Conservation (phyloP, 345 rosid species). For the Populus nigra region DNA sequence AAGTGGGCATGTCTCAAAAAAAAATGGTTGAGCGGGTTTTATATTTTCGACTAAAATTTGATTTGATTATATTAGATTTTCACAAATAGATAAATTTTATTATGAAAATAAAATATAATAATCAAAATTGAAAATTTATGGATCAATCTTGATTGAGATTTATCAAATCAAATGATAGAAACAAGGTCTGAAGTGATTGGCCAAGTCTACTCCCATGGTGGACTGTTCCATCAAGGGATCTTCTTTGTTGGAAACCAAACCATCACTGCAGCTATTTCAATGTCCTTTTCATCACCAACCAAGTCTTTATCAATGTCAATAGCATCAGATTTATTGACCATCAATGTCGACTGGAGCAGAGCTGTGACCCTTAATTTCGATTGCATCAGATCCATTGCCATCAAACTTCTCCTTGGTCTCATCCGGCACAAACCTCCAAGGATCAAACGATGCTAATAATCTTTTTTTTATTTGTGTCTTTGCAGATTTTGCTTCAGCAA, state of each 20-base stretch:
- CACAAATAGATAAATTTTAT: no score
- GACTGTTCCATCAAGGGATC: not conserved
- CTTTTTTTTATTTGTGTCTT: no score
- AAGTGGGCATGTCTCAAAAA: no score
- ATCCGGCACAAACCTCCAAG: slow-evolving; percentile 31
- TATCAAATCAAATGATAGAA: no score
- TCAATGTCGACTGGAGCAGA: slow-evolving; percentile 47
- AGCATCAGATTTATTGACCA: slow-evolving; percentile 38
- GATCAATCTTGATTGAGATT: no score
- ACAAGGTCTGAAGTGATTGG: no score
- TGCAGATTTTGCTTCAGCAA: slow-evolving; percentile 76
- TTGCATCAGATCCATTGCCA: slow-evolving; percentile 29
- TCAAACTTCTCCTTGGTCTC: slow-evolving; percentile 43
- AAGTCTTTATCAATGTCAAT: slow-evolving; percentile 53
- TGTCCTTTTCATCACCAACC: slow-evolving; percentile 51
- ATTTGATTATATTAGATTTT: no score
- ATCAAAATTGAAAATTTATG: no score
- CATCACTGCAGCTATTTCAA: slow-evolving; percentile 39
- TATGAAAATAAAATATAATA: no score
- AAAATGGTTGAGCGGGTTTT: no score
- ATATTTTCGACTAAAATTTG: no score
- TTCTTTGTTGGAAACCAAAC: slow-evolving; percentile 17
- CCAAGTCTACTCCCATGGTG: no score
- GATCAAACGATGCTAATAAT: slow-evolving; percentile 25
- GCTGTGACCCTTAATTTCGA: slow-evolving; percentile 31